Base-by-base conservation (phyloP, 352 stramenopile genomes). In the Pythium aquatile region DNA sequence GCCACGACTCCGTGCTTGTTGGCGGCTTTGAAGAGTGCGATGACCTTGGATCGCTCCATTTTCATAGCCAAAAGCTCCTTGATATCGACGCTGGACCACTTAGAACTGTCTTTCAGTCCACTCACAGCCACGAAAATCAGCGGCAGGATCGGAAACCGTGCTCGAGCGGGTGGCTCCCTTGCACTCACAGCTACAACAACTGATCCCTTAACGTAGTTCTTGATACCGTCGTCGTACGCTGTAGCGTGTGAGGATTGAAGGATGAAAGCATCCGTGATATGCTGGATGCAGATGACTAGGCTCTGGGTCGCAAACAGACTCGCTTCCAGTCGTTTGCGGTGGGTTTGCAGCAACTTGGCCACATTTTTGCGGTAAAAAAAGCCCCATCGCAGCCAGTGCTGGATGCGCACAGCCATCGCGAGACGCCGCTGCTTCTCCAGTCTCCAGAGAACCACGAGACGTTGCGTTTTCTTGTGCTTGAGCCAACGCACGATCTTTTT, bases 21-120 rank as follows among this genome's bases (percentile, higher is more conserved):
- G 1, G 71, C 70, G 5, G 71, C 71, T 30, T 75, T 80, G 51
- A 85, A 88, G 37, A 88, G 66, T 14, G 80, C 55, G 26, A 86
- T 63, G 17, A 80, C 66, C 42, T 85, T 85, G 14, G 75, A 76
- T 0, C 76, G 76, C n/a, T 89, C 80, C 14, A 87, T 55, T 42
- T 76, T 87, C 10, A 66, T 78, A 24, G 69, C 44, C 16, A 79
- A 44, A 7, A 89, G 52, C 8, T 67, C 66, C 49, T 78, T 79
- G 1, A 74, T 42, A 51, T 89, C 73, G 32, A 74, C 13, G 5
- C 78, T 57, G 20, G 30, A 35, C 74, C 74, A 85, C 33, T 74
- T 69, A 3, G 71, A 49, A 3, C 62, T 47, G 24, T 77, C 67
- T 53, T 81, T 84, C 28, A 73, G 73, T 0, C 80, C 80, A 63